Evolutionary conservation across 2,329 filamentous ascomycete genomes (phyloP).

Genomic region (Calonectria honghensis): DNA sequence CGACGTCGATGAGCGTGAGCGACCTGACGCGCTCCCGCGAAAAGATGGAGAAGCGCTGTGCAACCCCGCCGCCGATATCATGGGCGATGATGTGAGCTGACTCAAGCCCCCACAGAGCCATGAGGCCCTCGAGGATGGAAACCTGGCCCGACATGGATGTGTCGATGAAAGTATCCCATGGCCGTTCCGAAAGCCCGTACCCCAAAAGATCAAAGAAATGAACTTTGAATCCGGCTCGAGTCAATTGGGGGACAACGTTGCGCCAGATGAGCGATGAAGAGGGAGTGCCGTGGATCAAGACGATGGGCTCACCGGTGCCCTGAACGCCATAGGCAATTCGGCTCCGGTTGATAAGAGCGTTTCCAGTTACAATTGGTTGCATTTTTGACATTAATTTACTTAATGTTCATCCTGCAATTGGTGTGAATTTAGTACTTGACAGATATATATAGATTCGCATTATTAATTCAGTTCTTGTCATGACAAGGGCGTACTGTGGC

Average conservation of each 20-base stretch:
- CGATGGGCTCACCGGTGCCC: slow-evolving; percentile 52
- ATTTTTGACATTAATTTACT: slow-evolving; percentile 4
- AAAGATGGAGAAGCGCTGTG: slow-evolving; percentile 55
- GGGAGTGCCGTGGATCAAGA: slow-evolving; percentile 59
- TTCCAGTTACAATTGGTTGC: slow-evolving; percentile 52
- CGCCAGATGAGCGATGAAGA: slow-evolving; percentile 60
- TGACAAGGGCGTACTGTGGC: slow-evolving; percentile 43
- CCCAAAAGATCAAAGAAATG: slow-evolving; percentile 58
- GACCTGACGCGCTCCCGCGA: slow-evolving; percentile 49
- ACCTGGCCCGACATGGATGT: slow-evolving; percentile 60
- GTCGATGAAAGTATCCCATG: slow-evolving; percentile 54
- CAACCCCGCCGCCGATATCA: slow-evolving; percentile 58
- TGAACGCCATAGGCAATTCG: slow-evolving; percentile 56
- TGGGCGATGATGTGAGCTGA: slow-evolving; percentile 55
- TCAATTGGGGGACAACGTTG: slow-evolving; percentile 53
- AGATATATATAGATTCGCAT: slow-evolving; percentile 39
- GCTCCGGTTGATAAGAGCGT: slow-evolving; percentile 52
- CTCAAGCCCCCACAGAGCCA: slow-evolving; percentile 54
- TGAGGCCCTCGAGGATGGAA: slow-evolving; percentile 53
- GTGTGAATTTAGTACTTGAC: not conserved
- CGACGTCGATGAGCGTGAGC: slow-evolving; percentile 57
- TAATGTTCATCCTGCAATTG: too few species aligned
- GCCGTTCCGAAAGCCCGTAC: slow-evolving; percentile 58
- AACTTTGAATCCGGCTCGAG: slow-evolving; percentile 50
- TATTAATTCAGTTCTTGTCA: slow-evolving; percentile 46